A percentile compares a stretch with the other conserved stretches of the same genome.
These are phyloP conservation scores for Vaccinium darrowii DNA, from an alignment of 148 eudicot genomes.

Conservation along the genomic window DNA sequence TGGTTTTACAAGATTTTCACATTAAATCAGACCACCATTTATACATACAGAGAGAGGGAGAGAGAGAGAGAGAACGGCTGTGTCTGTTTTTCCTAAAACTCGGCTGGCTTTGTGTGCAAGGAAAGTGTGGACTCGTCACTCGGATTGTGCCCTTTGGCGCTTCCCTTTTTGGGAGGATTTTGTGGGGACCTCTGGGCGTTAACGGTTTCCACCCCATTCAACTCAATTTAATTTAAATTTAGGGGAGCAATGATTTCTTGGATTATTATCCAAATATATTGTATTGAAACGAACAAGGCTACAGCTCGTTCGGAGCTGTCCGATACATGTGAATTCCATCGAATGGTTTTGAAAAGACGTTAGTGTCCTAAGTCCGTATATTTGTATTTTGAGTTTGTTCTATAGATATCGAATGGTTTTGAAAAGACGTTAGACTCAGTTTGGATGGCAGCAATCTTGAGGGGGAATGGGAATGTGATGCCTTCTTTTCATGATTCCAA, in stretches of 20 bases:
- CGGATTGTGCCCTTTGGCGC: not conserved
- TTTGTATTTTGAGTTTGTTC: too few relatives aligned
- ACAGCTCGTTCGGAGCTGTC: too few relatives aligned
- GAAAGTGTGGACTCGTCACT: slow-evolving; percentile 4
- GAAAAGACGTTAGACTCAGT: too few relatives aligned
- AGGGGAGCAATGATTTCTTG: not conserved
- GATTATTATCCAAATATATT: not conserved
- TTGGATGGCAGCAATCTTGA: too few relatives aligned
- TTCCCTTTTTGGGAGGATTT: not conserved
- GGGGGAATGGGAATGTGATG: too few relatives aligned
- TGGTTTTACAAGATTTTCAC: not conserved
- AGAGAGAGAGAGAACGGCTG: not conserved
- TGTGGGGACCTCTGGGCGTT: not conserved
- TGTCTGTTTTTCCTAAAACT: not conserved
- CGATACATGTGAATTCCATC: not conserved
- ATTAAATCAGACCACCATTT: not conserved
- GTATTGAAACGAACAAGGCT: too few relatives aligned
- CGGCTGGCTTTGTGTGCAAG: not conserved
- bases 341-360: not conserved
- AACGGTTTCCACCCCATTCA: not conserved
- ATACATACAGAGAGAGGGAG: not conserved
- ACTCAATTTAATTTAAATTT: not conserved
- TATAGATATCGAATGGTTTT: too few relatives aligned
- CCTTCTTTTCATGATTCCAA: too few relatives aligned
- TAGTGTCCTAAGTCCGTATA: too few relatives aligned